Conservation (phyloP, 179 eudicot genomes). For the Sideroxylon spinosum region DNA sequence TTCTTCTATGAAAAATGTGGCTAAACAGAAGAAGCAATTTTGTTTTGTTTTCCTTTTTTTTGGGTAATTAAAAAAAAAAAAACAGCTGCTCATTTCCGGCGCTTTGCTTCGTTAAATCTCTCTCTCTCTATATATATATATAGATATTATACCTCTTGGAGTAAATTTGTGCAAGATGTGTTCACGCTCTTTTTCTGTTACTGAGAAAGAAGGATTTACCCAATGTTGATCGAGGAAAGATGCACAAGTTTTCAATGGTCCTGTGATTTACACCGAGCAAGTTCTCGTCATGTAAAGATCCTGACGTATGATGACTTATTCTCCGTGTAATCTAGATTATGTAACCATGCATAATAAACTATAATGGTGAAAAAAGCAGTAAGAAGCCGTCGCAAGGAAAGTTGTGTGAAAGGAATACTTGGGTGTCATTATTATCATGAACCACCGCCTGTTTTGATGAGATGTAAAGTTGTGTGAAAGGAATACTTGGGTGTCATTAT, state of each 20-base stretch:
- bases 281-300: background rate
- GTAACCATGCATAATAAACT: background rate
- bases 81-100: background rate
- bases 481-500: constrained; percentile 23
- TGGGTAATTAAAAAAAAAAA: no score
- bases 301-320: background rate
- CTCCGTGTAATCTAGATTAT: background rate
- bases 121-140: background rate
- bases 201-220: no score
- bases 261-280: no score
- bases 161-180: background rate
- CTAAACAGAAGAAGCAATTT: background rate
- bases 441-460: constrained; percentile 13
- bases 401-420: constrained; percentile 28
- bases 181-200: background rate
- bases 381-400: constrained; percentile 11
- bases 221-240: no score
- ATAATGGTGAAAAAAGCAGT: no score
- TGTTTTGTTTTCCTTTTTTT: no score
- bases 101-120: background rate
- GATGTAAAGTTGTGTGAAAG: constrained; percentile 18
- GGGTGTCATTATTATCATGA: constrained; percentile 22
- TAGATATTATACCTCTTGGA: background rate
- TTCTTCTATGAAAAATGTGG: background rate
- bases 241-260: no score